These are phyloP conservation scores for Ciborinia camelliae DNA, from an alignment of 2,329 filamentous ascomycete genomes.

Conservation along the genomic window DNA sequence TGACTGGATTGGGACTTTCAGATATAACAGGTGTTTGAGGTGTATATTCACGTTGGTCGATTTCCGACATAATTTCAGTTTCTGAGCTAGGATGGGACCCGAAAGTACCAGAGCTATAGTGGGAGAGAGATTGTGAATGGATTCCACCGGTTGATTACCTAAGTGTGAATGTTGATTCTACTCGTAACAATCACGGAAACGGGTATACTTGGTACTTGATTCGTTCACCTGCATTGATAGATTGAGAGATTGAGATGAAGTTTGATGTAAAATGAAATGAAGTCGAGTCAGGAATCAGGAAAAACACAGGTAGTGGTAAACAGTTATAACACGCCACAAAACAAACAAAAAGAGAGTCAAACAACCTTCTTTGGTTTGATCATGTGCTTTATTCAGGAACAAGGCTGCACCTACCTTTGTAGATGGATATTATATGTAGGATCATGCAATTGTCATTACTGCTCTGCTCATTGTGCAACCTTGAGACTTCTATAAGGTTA, in stretches of 20 bases:
- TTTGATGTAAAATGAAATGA: neutral
- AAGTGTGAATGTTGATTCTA: neutral
- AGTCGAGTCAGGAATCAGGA: neutral
- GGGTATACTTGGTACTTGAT: neutral
- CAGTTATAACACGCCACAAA: neutral
- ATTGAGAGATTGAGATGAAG: neutral
- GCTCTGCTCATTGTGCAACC: neutral
- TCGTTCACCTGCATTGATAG: neutral
- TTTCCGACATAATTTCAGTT: slow-evolving; percentile 14
- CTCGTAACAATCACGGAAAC: neutral
- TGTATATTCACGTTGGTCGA: slow-evolving; percentile 11
- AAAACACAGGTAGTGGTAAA: neutral
- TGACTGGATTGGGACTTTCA: slow-evolving; percentile 23
- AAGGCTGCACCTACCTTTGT: slow-evolving; percentile 3
- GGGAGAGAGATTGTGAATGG: neutral
- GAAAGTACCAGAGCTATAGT: neutral
- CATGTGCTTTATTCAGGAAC: neutral
- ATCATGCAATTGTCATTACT: neutral
- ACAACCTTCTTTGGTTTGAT: neutral
- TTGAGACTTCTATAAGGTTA: neutral
- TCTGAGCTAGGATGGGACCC: neutral
- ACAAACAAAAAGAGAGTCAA: neutral
- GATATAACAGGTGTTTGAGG: slow-evolving; percentile 22
- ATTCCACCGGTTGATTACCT: slow-evolving; percentile 1
- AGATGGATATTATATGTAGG: too few relatives aligned